Conservation (phyloP, 2,329 filamentous ascomycete genomes). For the Ascochyta rabiei region DNA sequence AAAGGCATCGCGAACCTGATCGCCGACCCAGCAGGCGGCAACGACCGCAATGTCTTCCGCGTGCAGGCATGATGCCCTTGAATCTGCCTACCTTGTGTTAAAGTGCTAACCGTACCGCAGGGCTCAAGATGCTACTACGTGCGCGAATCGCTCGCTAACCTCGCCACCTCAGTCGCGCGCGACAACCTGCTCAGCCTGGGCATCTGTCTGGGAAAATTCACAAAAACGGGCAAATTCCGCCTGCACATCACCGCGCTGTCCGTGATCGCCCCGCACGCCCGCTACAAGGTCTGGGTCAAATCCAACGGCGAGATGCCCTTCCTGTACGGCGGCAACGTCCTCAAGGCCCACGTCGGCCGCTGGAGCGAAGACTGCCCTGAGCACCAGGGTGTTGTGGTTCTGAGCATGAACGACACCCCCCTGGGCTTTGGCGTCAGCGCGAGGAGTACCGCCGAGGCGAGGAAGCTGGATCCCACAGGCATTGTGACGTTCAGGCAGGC, state of each 20-base stretch:
- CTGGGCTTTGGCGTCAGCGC: constrained; percentile 89
- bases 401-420: constrained; percentile 89
- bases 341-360: constrained; percentile 80
- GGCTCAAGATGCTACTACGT: constrained; percentile 90
- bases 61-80: constrained; percentile 48
- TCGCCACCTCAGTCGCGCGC: constrained; percentile 83
- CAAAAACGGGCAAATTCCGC: constrained; percentile 94
- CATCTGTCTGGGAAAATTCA: constrained; percentile 92
- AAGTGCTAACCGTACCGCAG: constrained; percentile 51
- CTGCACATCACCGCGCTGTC: constrained; percentile 92
- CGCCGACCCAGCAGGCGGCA: constrained; percentile 36
- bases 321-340: constrained; percentile 88
- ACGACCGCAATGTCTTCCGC: constrained; percentile 56
- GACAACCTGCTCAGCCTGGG: constrained; percentile 86
- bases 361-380: constrained; percentile 93
- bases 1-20: constrained; percentile 80
- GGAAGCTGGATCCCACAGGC: constrained; percentile 86
- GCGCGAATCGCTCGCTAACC: constrained; percentile 84
- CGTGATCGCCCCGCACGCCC: constrained; percentile 85
- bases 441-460: constrained; percentile 81
- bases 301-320: constrained; percentile 97
- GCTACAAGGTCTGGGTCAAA: constrained; percentile 98
- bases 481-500: constrained; percentile 90
- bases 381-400: constrained; percentile 88
- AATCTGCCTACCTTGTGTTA: not conserved